Percentiles rank a stretch among this genome's conserved stretches.
Conservation (phyloP, 2,329 filamentous ascomycete genomes). For the Fusarium sp. region DNA sequence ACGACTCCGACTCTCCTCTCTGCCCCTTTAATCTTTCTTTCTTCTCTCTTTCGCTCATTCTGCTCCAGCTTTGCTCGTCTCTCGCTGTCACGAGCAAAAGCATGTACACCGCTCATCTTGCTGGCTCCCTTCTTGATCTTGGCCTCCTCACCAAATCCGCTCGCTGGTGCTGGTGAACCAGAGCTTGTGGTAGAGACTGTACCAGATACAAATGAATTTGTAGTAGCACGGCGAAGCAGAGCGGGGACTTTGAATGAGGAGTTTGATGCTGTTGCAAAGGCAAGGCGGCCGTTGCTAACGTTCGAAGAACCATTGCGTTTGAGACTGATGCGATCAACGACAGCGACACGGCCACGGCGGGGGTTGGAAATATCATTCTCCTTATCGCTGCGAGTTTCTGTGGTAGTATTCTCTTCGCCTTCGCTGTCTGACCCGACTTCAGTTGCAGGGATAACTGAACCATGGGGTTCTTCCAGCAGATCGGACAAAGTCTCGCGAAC, state of each 20-base stretch:
- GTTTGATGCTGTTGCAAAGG: constrained; percentile 61
- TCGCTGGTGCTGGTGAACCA: constrained; percentile 47
- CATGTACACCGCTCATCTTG: constrained; percentile 69
- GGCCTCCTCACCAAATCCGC: constrained; percentile 57
- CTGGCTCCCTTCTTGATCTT: constrained; percentile 70
- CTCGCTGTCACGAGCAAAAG: constrained; percentile 69
- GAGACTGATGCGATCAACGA: constrained; percentile 79
- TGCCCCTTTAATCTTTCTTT: constrained; percentile 66
- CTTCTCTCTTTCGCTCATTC: constrained; percentile 66
- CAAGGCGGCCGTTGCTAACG: constrained; percentile 55
- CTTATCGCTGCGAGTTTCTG: constrained; percentile 54
- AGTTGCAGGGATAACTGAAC: constrained; percentile 60
- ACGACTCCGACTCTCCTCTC: constrained; percentile 66
- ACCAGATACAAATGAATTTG: constrained; percentile 64
- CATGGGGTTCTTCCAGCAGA: constrained; percentile 76
- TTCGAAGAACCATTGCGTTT: constrained; percentile 64
- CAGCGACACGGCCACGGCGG: constrained; percentile 51
- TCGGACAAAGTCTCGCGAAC: constrained; percentile 86
- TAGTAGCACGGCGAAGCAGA: constrained; percentile 78
- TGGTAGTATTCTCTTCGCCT: constrained; percentile 48
- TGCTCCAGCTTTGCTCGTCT: constrained; percentile 64
- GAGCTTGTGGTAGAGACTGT: constrained; percentile 47
- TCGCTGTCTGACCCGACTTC: constrained; percentile 52
- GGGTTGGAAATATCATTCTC: constrained; percentile 58
- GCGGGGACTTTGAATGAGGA: constrained; percentile 73